Base-by-base conservation (phyloP, 345 rosid genomes). In the Cardamine chenopodiifolia region DNA sequence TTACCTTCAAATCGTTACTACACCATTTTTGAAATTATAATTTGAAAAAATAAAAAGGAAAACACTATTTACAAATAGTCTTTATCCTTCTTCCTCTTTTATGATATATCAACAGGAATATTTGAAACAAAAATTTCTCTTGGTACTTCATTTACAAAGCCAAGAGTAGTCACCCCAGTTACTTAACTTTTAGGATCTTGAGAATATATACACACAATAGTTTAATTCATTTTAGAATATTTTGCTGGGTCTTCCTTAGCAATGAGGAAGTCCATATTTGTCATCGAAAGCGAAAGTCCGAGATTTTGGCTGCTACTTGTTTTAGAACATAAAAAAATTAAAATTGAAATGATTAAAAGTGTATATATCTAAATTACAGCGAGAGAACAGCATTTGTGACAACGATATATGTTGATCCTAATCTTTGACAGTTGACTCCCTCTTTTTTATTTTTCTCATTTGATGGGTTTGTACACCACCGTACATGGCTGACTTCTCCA, bases 401-500 rank as follows among this genome's bases (percentile, higher is more conserved):
- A 20, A 42, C 58, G 15, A 44, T 37, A 23, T 61, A 29, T 22
- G 29, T 44, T 45, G 65, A 42, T 31, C 70, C 2, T 40, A 63
- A 42, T 54, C 48, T 42, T 72, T 72, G 70, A 70, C 74, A 50
- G 49, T 15, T 44, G 18, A 8, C 60, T 55, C 22, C 17, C 13
- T 35, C 11, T 15, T 14, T n/a, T 19, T 65, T n/a, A n/a, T 12
- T 10, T 2, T 26, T 12, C 47, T 22, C 19, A 37, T 34, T 12
- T 8, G 65, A 22, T 31, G 32, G 13, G 29, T 17, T 7, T 20
- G 6, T 40, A 39, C n/a, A 8, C 10, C 37, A 44, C 22, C 35
- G 49, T 45, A 31, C 52, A 66, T 56, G 59, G 40, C 78, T 55
- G 64, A 64, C 71, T 45, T 55, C 58, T 60, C 39, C 25, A 60